These are phyloP conservation scores for Stevia rebaudiana DNA, from an alignment of 140 eudicot species.

Conservation along the genomic window DNA sequence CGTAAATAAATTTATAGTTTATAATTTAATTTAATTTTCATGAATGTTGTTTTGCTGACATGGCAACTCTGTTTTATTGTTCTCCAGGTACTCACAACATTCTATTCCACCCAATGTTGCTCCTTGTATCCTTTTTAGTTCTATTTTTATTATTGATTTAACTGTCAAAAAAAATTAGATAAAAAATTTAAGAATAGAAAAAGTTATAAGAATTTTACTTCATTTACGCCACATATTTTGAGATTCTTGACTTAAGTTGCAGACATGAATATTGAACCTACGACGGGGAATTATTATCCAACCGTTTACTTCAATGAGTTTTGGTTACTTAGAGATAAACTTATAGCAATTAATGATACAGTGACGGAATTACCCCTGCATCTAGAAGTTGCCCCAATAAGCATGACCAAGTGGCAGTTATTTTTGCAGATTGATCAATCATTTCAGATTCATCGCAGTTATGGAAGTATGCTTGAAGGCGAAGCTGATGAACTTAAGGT, in stretches of 20 bases:
- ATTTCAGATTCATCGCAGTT: slow-evolving; percentile 86
- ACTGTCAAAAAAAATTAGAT: neutral
- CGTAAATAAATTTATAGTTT: neutral
- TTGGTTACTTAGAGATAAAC: slow-evolving; percentile 84
- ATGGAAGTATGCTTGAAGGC: slow-evolving; percentile 98
- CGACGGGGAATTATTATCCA: slow-evolving; percentile 80
- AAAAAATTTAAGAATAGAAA: neutral
- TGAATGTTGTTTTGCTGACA: slow-evolving; percentile 11
- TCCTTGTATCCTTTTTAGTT: slow-evolving; percentile 70
- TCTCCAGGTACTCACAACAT: slow-evolving; percentile 60
- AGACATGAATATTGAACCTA: slow-evolving; percentile 78
- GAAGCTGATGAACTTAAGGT: slow-evolving; percentile 99
- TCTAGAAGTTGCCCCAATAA: slow-evolving; percentile 85
- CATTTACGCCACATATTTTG: neutral
- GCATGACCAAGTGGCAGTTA: slow-evolving; percentile 98
- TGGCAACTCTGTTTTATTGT: slow-evolving; percentile 5
- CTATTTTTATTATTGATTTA: neutral
- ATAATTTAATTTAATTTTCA: neutral
- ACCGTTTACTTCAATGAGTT: slow-evolving; percentile 82
- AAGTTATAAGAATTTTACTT: neutral
- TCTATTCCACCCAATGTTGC: slow-evolving; percentile 77
- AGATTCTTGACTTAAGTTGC: slow-evolving; percentile 48
- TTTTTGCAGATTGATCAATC: slow-evolving; percentile 92
- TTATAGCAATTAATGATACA: slow-evolving; percentile 68
- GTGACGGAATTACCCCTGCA: slow-evolving; percentile 68